Conservation (phyloP, 495 filamentous ascomycete genomes). For the Oidiodendron maius region DNA sequence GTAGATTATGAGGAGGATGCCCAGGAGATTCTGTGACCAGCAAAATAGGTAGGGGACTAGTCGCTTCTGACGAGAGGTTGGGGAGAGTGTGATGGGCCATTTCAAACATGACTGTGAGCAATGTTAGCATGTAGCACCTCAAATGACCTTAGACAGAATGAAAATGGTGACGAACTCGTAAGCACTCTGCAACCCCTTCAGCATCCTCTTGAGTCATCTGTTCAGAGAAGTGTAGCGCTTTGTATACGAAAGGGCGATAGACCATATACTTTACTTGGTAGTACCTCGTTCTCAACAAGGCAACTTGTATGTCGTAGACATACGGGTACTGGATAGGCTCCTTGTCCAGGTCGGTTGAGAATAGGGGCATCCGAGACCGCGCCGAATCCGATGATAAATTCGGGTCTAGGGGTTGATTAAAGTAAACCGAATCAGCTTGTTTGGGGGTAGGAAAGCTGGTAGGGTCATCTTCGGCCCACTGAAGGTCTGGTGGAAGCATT, state of each 20-base stretch:
- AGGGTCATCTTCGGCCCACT: too few species aligned
- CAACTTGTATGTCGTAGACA: too few species aligned
- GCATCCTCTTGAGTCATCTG: too few species aligned
- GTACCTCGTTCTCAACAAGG: too few species aligned
- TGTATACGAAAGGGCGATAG: too few species aligned
- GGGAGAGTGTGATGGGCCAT: too few species aligned
- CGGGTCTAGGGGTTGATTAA: constrained; percentile 17
- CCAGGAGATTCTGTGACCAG: too few species aligned
- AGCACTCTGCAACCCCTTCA: constrained; percentile 45
- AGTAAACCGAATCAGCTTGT: neutral
- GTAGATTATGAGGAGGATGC: constrained; percentile 49
- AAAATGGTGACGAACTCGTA: too few species aligned
- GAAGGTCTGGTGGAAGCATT: too few species aligned
- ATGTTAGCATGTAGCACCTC: constrained; percentile 44
- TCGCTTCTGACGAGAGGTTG: constrained; percentile 46
- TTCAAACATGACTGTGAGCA: constrained; percentile 51
- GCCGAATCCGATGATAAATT: neutral
- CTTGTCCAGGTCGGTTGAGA: constrained; percentile 41
- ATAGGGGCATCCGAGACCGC: too few species aligned
- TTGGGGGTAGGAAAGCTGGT: constrained; percentile 30
- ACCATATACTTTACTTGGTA: too few species aligned
- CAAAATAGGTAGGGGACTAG: constrained; percentile 51
- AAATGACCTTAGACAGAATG: neutral
- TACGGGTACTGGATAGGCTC: constrained; percentile 36
- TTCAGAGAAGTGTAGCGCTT: too few species aligned